A percentile compares a stretch with the other conserved stretches of the same genome.
These are phyloP conservation scores for Capronia epimyces DNA, from an alignment of 2,329 filamentous ascomycete species.

Conservation along the genomic window DNA sequence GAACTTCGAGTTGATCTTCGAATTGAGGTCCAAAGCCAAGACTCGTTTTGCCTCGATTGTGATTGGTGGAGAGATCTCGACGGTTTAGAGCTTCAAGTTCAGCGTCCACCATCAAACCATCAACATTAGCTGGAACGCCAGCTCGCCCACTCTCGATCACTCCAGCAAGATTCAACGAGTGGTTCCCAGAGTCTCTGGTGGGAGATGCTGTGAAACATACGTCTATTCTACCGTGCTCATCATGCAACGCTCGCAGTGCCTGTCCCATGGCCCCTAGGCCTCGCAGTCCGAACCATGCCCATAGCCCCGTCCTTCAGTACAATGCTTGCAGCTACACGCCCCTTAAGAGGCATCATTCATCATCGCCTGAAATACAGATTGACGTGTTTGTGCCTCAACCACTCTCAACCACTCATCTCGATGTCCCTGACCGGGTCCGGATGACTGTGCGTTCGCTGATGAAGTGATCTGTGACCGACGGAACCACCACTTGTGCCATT, in stretches of 20 bases:
- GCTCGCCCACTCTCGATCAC: too few species aligned
- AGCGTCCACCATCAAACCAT: not conserved
- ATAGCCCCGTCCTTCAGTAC: too few species aligned
- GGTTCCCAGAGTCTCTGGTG: too few species aligned
- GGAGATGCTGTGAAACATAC: too few species aligned
- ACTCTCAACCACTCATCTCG: constrained; percentile 20
- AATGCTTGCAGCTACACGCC: not conserved
- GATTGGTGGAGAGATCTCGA: constrained; percentile 5
- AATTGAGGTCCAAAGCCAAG: constrained; percentile 8
- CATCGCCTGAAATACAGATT: not conserved
- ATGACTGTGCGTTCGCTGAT: constrained; percentile 19
- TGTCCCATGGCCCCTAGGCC: too few species aligned
- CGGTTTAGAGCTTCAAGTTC: not conserved
- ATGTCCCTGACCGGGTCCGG: constrained; percentile 24
- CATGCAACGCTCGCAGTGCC: too few species aligned
- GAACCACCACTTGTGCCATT: not conserved
- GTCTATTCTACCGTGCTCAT: too few species aligned
- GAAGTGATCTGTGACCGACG: constrained; percentile 13
- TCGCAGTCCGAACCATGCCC: too few species aligned
- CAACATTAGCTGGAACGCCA: constrained; percentile 3
- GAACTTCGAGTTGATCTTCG: constrained; percentile 1
- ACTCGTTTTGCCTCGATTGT: constrained; percentile 7
- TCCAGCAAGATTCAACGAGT: too few species aligned
- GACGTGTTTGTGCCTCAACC: not conserved
- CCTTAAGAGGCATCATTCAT: not conserved